These are phyloP conservation scores for Podospora anserina DNA, from an alignment of 495 filamentous ascomycete genomes.

Conservation along the genomic window DNA sequence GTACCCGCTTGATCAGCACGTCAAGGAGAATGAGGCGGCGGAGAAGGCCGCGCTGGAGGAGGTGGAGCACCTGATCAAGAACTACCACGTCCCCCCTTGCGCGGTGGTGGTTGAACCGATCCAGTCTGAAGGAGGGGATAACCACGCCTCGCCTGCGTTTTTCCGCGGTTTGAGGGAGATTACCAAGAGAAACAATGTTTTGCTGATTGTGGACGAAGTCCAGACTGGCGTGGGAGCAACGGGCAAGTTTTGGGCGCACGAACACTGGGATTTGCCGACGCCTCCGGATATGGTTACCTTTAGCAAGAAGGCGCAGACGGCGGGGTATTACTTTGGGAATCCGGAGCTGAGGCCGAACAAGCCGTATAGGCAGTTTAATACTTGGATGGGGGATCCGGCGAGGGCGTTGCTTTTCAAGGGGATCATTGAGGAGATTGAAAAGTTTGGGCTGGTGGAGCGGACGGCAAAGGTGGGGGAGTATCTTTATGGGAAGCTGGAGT, in stretches of 20 bases:
- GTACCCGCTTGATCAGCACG: constrained; percentile 85
- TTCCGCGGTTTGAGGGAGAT: constrained; percentile 84
- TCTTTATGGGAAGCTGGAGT: constrained; percentile 67
- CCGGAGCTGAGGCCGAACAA: constrained; percentile 87
- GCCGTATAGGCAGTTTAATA: constrained; percentile 99
- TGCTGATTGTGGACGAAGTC: constrained; percentile 97
- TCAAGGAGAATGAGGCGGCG: constrained; percentile 74
- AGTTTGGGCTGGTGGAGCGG: constrained; percentile 72
- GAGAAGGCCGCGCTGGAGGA: constrained; percentile 86
- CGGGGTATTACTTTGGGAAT: constrained; percentile 94
- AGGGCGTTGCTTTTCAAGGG: constrained; percentile 87
- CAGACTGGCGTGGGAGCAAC: constrained; percentile 96
- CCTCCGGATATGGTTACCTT: constrained; percentile 99
- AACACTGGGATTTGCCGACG: constrained; percentile 82
- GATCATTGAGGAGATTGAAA: constrained; percentile 87
- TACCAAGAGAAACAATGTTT: constrained; percentile 78
- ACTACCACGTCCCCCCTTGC: constrained; percentile 79
- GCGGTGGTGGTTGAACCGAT: constrained; percentile 93
- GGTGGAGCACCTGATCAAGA: constrained; percentile 80
- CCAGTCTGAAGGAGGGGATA: constrained; percentile 97
- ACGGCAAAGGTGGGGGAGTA: constrained; percentile 83
- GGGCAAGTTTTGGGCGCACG: constrained; percentile 98
- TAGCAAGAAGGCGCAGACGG: constrained; percentile 97
- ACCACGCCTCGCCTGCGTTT: constrained; percentile 92
- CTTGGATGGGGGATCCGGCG: constrained; percentile 98